Evolutionary conservation across 306 rosid species (phyloP).

Genomic region (Castanea mollissima): DNA sequence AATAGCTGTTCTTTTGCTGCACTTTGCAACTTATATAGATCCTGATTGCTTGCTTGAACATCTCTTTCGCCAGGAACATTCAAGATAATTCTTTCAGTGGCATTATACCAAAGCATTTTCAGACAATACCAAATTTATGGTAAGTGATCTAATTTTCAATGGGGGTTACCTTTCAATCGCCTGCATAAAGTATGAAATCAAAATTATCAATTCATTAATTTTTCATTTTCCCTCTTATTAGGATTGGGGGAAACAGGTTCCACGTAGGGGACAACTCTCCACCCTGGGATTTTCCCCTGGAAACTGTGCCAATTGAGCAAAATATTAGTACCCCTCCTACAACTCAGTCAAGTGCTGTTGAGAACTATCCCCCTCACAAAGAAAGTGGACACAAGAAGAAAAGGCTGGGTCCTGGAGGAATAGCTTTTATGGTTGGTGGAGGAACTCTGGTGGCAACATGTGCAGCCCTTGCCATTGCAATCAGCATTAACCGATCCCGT

Average conservation of each 20-base stretch:
- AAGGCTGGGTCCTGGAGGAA: conserved; percentile 63
- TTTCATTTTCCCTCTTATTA: conserved; percentile 22
- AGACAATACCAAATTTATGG: conserved; percentile 84
- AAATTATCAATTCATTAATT: conserved; percentile 5
- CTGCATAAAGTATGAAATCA: conserved; percentile 18
- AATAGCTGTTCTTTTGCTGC: not conserved
- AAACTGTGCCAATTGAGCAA: conserved; percentile 38
- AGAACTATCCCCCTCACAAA: conserved; percentile 46
- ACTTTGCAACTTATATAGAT: not conserved
- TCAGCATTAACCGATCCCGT: conserved; percentile 42
- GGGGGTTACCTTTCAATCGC: conserved; percentile 12
- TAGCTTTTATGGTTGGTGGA: conserved; percentile 71
- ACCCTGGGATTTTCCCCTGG: conserved; percentile 78
- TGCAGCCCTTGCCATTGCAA: conserved; percentile 48
- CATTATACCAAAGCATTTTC: conserved; percentile 73
- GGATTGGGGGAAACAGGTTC: conserved; percentile 85
- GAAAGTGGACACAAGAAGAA: conserved; percentile 46
- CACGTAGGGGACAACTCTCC: conserved; percentile 55
- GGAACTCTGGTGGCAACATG: conserved; percentile 64
- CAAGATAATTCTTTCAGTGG: conserved; percentile 85
- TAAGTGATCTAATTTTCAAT: conserved; percentile 24
- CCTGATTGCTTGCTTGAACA: conserved; percentile 17
- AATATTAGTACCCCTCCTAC: conserved; percentile 64
- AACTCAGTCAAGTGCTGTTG: conserved; percentile 70
- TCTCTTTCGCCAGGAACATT: conserved; percentile 60